phyloP scores from a whole-genome alignment of 1,139 yeast species.

The Diutina ranongensis region DNA sequence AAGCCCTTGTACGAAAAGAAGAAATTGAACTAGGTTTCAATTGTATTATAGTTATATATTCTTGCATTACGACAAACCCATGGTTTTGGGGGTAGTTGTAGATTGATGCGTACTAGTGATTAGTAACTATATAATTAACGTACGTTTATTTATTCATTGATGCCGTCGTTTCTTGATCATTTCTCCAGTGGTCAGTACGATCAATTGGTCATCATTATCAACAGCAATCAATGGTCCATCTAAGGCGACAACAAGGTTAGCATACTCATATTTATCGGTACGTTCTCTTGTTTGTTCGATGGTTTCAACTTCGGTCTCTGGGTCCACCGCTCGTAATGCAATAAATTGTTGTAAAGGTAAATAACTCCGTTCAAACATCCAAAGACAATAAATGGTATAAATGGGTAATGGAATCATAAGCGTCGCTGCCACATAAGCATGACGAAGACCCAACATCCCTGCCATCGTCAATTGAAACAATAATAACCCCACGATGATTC shows the following conservation, averaged over 20 bases:
- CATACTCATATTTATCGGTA: slow-evolving; percentile 1
- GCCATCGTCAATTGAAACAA: slow-evolving; percentile 86
- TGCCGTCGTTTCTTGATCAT: neutral
- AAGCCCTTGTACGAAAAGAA: slow-evolving; percentile 4
- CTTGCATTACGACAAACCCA: too few relatives aligned
- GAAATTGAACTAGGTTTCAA: neutral
- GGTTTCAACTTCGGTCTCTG: neutral
- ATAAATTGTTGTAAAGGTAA: neutral
- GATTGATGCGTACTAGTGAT: too few relatives aligned
- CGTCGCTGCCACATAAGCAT: neutral
- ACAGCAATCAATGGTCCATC: slow-evolving; percentile 1
- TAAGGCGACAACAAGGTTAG: neutral
- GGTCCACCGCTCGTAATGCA: neutral
- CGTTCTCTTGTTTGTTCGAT: neutral
- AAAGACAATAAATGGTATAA: neutral
- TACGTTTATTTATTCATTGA: neutral
- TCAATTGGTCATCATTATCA: neutral
- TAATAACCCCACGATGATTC: slow-evolving; percentile 59
- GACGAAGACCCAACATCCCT: slow-evolving; percentile 55
- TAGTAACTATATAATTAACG: too few relatives aligned
- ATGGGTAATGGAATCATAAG: neutral
- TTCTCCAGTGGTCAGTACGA: neutral
- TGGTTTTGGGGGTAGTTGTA: too few relatives aligned
- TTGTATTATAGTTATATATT: slow-evolving; percentile 5
- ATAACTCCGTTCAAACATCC: neutral